Evolutionary conservation across 441 rosid species (phyloP).

Genomic region (Oxalis stricta): DNA sequence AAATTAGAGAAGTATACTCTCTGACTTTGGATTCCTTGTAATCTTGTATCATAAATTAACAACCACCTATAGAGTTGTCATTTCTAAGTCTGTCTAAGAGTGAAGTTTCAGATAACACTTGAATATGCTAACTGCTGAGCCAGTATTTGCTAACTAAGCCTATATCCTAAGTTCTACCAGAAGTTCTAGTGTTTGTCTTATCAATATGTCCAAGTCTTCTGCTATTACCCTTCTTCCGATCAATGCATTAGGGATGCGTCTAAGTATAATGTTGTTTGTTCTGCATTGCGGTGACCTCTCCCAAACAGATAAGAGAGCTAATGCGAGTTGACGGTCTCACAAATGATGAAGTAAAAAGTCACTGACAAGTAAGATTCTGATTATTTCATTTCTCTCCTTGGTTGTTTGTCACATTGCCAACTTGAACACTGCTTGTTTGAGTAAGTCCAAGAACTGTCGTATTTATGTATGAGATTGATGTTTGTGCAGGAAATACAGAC

Average conservation of each 20-base stretch:
- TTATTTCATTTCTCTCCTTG: background rate
- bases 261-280: background rate
- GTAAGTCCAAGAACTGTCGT: too few relatives aligned
- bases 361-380: constrained; percentile 35
- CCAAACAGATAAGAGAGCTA: constrained; percentile 45
- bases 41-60: too few relatives aligned
- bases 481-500: constrained; percentile 45
- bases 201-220: background rate
- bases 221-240: background rate
- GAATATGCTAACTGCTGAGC: too few relatives aligned
- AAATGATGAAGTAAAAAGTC: constrained; percentile 58
- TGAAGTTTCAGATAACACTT: too few relatives aligned
- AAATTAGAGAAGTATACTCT: too few relatives aligned
- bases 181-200: background rate
- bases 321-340: constrained; percentile 62
- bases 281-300: constrained; percentile 36
- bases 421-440: too few relatives aligned
- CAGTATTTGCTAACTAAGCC: too few relatives aligned
- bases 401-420: background rate
- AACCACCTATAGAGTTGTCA: too few relatives aligned
- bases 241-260: background rate
- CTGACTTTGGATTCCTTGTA: too few relatives aligned
- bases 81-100: too few relatives aligned
- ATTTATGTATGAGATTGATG: background rate
- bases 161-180: constrained; percentile 1